Percentiles rank a stretch among this genome's conserved stretches.
These are phyloP conservation scores for Citrus reticulata DNA, from an alignment of 345 rosid species.

Conservation along the genomic window DNA sequence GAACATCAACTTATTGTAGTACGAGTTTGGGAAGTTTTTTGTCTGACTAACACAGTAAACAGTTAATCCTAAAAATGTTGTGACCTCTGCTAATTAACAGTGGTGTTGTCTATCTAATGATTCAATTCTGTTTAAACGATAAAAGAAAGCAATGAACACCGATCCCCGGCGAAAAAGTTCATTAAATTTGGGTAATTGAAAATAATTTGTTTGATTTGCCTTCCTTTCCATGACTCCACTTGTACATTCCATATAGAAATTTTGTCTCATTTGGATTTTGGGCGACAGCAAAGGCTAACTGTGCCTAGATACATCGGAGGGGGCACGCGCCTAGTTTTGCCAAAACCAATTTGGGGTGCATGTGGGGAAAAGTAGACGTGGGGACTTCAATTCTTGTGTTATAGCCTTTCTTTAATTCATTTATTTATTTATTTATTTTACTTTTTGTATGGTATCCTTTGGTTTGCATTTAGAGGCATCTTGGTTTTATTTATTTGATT, in stretches of 20 bases:
- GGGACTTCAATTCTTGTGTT: not conserved
- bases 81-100: not conserved
- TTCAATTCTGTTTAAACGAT: not conserved
- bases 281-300: conserved; percentile 1
- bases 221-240: not conserved
- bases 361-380: not conserved
- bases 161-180: not conserved
- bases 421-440: not conserved
- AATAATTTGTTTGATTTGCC: not conserved
- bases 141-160: not conserved
- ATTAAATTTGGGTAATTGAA: not conserved
- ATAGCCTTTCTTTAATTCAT: not conserved
- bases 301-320: not conserved
- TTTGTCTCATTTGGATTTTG: conserved; percentile 27
- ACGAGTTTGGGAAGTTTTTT: conserved; percentile 19
- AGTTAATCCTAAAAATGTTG: conserved; percentile 10
- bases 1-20: conserved; percentile 6
- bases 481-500: not conserved
- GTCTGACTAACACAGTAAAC: conserved; percentile 11
- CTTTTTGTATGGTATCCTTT: not conserved
- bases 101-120: not conserved
- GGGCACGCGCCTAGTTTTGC: not conserved
- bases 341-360: not conserved
- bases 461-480: not conserved
- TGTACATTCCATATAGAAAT: conserved; percentile 7